Evolutionary conservation across 495 filamentous ascomycete genomes (phyloP).

Genomic region (Penicillium macrosclerotiorum): DNA sequence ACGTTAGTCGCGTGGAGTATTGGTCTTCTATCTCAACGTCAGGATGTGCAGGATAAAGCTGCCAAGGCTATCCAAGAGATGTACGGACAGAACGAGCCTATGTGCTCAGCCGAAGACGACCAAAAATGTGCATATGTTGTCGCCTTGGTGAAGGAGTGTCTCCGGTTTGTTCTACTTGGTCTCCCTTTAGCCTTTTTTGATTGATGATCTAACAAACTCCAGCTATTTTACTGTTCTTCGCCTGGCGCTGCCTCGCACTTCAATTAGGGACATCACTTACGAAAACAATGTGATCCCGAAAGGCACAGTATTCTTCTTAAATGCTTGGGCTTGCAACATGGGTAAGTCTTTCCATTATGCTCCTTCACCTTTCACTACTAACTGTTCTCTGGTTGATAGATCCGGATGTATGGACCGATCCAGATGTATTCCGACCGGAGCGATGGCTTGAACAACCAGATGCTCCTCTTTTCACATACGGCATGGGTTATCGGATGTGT

Average conservation of each 20-base stretch:
- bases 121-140: slow-evolving; percentile 60
- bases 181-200: too few species aligned
- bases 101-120: slow-evolving; percentile 58
- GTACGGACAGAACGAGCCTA: slow-evolving; percentile 50
- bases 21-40: slow-evolving; percentile 53
- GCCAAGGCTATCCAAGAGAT: slow-evolving; percentile 52
- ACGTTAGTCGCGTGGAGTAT: slow-evolving; percentile 64
- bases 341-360: slow-evolving; percentile 30
- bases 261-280: slow-evolving; percentile 59
- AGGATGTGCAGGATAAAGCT: slow-evolving; percentile 60
- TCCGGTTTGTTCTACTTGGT: slow-evolving; percentile 40
- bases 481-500: slow-evolving; percentile 66
- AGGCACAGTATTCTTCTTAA: slow-evolving; percentile 61
- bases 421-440: slow-evolving; percentile 58
- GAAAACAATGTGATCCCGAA: slow-evolving; percentile 54
- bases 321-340: slow-evolving; percentile 65
- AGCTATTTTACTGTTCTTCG: slow-evolving; percentile 60
- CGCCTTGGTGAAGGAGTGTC: slow-evolving; percentile 57
- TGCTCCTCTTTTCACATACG: slow-evolving; percentile 59
- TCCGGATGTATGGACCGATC: slow-evolving; percentile 56
- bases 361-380: background rate
- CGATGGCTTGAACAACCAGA: slow-evolving; percentile 63
- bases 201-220: slow-evolving; percentile 2
- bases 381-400: slow-evolving; percentile 38
- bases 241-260: slow-evolving; percentile 58